Evolutionary conservation across 345 rosid genomes (phyloP).

Genomic region (Eucalyptus brandiana): DNA sequence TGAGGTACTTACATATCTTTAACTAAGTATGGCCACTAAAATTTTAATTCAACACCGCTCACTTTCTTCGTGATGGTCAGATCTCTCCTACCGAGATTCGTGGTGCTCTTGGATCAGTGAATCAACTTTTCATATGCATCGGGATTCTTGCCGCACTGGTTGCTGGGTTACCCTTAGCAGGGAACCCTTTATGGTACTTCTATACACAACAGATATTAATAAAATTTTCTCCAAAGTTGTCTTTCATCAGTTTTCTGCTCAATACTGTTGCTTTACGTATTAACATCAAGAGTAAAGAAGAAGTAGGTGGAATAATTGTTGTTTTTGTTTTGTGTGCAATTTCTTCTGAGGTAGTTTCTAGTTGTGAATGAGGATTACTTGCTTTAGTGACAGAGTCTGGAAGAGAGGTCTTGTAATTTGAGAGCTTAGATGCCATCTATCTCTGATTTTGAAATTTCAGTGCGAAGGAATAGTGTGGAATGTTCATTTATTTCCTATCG

Average conservation of each 20-base stretch:
- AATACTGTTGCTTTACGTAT: background rate
- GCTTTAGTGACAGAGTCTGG: background rate
- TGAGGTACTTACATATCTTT: slow-evolving; percentile 36
- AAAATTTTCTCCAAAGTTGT: background rate
- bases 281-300: background rate
- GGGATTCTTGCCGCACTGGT: slow-evolving; percentile 96
- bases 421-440: background rate
- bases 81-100: slow-evolving; percentile 98
- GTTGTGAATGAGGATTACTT: background rate
- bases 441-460: background rate
- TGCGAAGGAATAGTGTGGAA: background rate
- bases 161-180: slow-evolving; percentile 93
- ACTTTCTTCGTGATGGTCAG: slow-evolving; percentile 24
- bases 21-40: background rate
- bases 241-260: background rate
- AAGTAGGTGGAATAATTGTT: background rate
- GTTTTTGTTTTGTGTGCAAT: background rate
- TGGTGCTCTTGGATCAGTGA: slow-evolving; percentile 92
- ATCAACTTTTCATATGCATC: slow-evolving; percentile 91
- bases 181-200: slow-evolving; percentile 70
- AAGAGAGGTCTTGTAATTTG: background rate
- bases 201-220: background rate
- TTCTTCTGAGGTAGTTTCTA: background rate
- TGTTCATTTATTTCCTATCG: background rate
- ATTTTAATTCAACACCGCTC: background rate